Conservation (phyloP, 768 basidiomycete species). For the Phlebiopsis gigantea region DNA sequence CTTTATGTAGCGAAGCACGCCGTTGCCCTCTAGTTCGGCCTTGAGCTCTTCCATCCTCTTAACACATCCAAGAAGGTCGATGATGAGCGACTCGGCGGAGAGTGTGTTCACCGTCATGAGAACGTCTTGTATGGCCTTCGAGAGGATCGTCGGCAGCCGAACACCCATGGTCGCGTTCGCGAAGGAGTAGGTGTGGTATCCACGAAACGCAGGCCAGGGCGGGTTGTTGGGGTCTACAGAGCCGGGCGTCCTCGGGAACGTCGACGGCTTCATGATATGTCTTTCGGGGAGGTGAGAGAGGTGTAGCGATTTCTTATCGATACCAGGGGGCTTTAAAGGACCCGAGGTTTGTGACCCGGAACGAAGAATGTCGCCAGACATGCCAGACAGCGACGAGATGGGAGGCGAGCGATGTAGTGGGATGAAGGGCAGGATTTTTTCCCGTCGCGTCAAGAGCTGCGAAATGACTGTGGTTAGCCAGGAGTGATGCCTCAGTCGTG, state of each 20-base stretch:
- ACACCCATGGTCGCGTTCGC: conserved; percentile 93
- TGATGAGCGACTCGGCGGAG: conserved; percentile 74
- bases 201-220: conserved; percentile 76
- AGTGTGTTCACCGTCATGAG: conserved; percentile 85
- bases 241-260: conserved; percentile 12
- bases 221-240: conserved; percentile 74
- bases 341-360: not conserved
- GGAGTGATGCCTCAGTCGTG: not conserved
- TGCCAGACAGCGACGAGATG: not conserved
- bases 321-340: not conserved
- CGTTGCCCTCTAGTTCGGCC: conserved; percentile 79
- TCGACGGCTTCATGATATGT: conserved; percentile 6
- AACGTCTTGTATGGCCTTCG: conserved; percentile 92
- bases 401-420: not conserved
- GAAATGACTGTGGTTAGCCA: not conserved
- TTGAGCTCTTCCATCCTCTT: conserved; percentile 89
- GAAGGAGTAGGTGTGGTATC: conserved; percentile 66
- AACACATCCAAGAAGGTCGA: conserved; percentile 82
- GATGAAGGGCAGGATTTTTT: not conserved
- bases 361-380: conserved; percentile 2
- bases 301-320: conserved; percentile 5
- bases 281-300: conserved; percentile 9
- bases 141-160: conserved; percentile 91
- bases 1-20: conserved; percentile 79
- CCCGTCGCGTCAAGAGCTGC: not conserved